Conservation (phyloP, 306 rosid genomes). For the Sicyos baderoa region DNA sequence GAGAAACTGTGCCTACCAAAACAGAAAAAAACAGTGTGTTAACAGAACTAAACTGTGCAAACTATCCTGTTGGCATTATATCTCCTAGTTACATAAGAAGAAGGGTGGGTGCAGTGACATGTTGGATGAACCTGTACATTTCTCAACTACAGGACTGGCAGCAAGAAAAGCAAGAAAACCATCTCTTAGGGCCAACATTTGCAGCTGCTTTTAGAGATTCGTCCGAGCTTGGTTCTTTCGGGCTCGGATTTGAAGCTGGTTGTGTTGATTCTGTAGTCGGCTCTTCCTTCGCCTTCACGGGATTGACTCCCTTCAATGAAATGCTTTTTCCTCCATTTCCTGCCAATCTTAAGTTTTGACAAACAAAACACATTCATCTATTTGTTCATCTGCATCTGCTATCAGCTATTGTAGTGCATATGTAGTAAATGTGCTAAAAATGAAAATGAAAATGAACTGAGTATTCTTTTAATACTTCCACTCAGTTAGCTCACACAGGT, state of each 20-base stretch:
- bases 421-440: neutral
- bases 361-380: neutral
- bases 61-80: conserved; percentile 9
- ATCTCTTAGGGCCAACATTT: conserved; percentile 16
- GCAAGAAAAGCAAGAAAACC: conserved; percentile 51
- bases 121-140: conserved; percentile 16
- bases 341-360: conserved; percentile 33
- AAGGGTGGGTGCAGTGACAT: conserved; percentile 5
- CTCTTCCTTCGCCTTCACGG: conserved; percentile 21
- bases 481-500: too few relatives aligned
- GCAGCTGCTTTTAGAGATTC: conserved; percentile 21
- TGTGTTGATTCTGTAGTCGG: neutral
- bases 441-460: neutral
- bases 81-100: conserved; percentile 16
- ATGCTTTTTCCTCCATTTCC: conserved; percentile 36
- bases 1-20: conserved; percentile 14
- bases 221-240: conserved; percentile 22
- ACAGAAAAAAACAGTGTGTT: conserved; percentile 8
- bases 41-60: conserved; percentile 18
- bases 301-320: conserved; percentile 23
- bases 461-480: too few relatives aligned
- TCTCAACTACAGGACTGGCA: conserved; percentile 30
- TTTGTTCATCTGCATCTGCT: neutral
- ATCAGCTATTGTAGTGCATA: neutral
- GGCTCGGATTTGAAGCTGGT: conserved; percentile 15